These are phyloP conservation scores for Mrakia frigida DNA, from an alignment of 768 basidiomycete genomes.

Conservation along the genomic window DNA sequence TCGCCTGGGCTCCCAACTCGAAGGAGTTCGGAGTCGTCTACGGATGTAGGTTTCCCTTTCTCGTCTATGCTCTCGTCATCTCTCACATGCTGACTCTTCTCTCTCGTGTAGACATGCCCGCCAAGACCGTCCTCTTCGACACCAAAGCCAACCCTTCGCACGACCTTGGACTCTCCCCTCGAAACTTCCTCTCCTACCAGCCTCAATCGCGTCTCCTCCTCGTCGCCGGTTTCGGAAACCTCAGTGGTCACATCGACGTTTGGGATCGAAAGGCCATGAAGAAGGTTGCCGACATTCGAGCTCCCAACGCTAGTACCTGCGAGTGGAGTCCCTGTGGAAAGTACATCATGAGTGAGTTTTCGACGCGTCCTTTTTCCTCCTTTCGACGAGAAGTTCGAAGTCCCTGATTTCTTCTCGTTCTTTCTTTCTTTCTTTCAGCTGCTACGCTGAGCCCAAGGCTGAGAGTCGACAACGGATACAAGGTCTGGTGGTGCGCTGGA, in stretches of 20 bases:
- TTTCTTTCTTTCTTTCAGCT: slow-evolving; percentile 40
- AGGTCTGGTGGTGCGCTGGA: slow-evolving; percentile 90
- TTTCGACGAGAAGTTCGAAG: background rate
- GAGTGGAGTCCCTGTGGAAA: slow-evolving; percentile 94
- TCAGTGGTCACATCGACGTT: slow-evolving; percentile 88
- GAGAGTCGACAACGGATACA: slow-evolving; percentile 95
- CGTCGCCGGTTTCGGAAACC: slow-evolving; percentile 92
- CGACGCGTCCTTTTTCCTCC: background rate
- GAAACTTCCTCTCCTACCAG: slow-evolving; percentile 94
- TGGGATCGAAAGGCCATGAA: slow-evolving; percentile 79
- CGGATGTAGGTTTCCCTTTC: slow-evolving; percentile 64
- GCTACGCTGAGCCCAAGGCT: slow-evolving; percentile 92
- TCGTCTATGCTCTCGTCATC: too few relatives aligned
- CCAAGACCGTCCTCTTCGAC: slow-evolving; percentile 87
- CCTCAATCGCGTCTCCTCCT: slow-evolving; percentile 82
- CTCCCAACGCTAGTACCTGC: slow-evolving; percentile 87
- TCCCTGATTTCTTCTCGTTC: background rate
- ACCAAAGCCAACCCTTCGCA: slow-evolving; percentile 78
- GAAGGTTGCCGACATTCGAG: slow-evolving; percentile 73
- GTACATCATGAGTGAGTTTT: slow-evolving; percentile 61
- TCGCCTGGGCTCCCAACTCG: slow-evolving; percentile 90
- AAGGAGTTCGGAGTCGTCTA: slow-evolving; percentile 96
- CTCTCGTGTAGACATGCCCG: slow-evolving; percentile 71
- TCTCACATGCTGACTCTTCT: background rate
- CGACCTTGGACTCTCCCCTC: slow-evolving; percentile 83